Evolutionary conservation across 345 rosid genomes (phyloP), one percentile per base, ranked within the genome.

Genomic region (Psidium friedrichsthalianum): DNA sequence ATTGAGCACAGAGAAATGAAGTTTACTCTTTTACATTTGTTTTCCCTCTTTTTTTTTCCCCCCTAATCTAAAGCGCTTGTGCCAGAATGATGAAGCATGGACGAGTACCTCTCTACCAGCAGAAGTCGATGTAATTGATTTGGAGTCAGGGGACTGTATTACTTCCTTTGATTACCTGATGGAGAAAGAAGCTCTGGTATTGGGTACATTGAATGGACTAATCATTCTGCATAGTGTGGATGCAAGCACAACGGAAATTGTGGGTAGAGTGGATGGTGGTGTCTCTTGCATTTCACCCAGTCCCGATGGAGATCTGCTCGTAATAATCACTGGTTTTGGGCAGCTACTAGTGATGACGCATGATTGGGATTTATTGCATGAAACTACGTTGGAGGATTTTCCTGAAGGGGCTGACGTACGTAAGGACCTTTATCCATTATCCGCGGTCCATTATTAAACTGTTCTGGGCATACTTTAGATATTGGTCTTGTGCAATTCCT

Each of bases 351-450:
- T 97, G 51, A 96, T 96, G 98, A 97, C 98, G 82, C 95, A 90
- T 91, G 99, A 97, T 89, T 97, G 98, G 99, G 98, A 91, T 91
- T 90, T 97, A 89, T 90, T 96, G 94, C 93, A 93, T 44, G 99
- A 97, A 92, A 89, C 87, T 86, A 76, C 95, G 9, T 58, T 94
- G 42, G 93, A 91, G 86, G 97, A 94, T 64, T 89, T 86, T 83
- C 90, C 92, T 55, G 95, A 92, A 85, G 93, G 93, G 88, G 90
- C 82, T 90, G 92, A 94, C 97, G 94, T 94, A 88, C 80, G 96
- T 96, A 97, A 95, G 98, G 96, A 91, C 93, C 90, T 88, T 52
- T 90, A 88, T 87, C 90, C 90, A 83, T 89, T 87, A 22, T 90
- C 58, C 61, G 84, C 44, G 27, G 32, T 53, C 14, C 47, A 69